Conservation (phyloP, 179 eudicot genomes). For the Beta corolliflora region DNA sequence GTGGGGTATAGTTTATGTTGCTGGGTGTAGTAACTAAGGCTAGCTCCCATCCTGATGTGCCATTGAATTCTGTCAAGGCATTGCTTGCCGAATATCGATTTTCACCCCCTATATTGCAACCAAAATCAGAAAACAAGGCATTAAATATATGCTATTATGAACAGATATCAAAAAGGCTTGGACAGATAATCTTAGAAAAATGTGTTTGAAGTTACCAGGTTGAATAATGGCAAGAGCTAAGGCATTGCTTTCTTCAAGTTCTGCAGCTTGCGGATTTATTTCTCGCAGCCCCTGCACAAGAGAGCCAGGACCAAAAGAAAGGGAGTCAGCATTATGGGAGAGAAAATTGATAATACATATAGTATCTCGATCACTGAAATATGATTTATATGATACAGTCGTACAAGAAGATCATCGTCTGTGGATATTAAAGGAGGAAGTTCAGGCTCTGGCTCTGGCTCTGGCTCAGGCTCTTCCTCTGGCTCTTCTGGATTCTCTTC, state of each 20-base stretch:
- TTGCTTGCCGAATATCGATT: conserved; percentile 39
- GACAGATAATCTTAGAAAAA: background rate
- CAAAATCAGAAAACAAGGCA: background rate
- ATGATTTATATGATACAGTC: background rate
- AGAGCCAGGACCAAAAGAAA: background rate
- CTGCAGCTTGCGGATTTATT: conserved; percentile 61
- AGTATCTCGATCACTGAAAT: too few relatives aligned
- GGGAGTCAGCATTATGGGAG: background rate
- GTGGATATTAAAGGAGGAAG: conserved; percentile 55
- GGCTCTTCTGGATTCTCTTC: conserved; percentile 43
- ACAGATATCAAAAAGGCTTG: background rate
- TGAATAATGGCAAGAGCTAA: conserved; percentile 86
- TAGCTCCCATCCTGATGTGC: conserved; percentile 90
- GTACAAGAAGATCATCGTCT: conserved; percentile 76
- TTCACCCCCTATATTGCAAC: conserved; percentile 45
- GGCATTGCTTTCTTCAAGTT: conserved; percentile 87
- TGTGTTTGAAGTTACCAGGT: conserved; percentile 50
- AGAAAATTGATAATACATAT: background rate
- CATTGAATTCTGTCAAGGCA: conserved; percentile 50
- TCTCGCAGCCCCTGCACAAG: conserved; percentile 68
- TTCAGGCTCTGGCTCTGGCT: conserved; percentile 43
- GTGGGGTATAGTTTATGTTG: conserved; percentile 40
- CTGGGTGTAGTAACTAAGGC: conserved; percentile 91
- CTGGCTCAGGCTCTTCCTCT: conserved; percentile 45
- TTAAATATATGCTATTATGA: background rate